phyloP scores from a whole-genome alignment of 768 basidiomycete species.

The Trametes maxima region DNA sequence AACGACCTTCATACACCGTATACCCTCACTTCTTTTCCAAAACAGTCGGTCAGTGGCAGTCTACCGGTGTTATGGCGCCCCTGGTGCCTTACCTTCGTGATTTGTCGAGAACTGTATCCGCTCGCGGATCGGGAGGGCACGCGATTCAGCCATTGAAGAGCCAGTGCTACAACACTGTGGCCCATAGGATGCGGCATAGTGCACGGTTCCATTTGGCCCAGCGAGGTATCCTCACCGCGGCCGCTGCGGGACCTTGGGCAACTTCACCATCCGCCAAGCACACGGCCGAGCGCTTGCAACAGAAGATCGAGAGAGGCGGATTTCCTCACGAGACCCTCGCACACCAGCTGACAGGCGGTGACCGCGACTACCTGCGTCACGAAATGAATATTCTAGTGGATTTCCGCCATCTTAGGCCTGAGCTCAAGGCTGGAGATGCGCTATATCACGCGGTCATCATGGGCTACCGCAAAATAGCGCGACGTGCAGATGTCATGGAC shows the following conservation, averaged over 20 bases:
- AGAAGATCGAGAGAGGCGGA: neutral
- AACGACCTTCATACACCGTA: neutral
- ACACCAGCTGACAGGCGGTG: neutral
- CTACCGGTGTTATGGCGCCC: neutral
- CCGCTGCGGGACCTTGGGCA: neutral
- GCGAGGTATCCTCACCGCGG: neutral
- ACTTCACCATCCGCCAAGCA: neutral
- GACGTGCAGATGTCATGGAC: neutral
- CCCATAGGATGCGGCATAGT: neutral
- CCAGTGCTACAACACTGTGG: conserved; percentile 1
- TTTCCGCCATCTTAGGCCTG: neutral
- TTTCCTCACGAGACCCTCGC: neutral
- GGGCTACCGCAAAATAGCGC: neutral
- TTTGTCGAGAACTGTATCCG: neutral
- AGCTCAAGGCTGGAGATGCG: neutral
- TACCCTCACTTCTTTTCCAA: conserved; percentile 3
- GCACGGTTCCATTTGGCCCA: neutral
- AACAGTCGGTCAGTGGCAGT: too few species aligned
- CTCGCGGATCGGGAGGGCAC: neutral
- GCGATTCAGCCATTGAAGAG: neutral
- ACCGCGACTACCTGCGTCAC: neutral
- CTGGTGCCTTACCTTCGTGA: neutral
- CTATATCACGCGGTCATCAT: neutral
- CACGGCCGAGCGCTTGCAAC: neutral
- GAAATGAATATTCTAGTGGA: neutral